Evolutionary conservation across 2,329 filamentous ascomycete species (phyloP).

Genomic region (Myriangium duriaei): DNA sequence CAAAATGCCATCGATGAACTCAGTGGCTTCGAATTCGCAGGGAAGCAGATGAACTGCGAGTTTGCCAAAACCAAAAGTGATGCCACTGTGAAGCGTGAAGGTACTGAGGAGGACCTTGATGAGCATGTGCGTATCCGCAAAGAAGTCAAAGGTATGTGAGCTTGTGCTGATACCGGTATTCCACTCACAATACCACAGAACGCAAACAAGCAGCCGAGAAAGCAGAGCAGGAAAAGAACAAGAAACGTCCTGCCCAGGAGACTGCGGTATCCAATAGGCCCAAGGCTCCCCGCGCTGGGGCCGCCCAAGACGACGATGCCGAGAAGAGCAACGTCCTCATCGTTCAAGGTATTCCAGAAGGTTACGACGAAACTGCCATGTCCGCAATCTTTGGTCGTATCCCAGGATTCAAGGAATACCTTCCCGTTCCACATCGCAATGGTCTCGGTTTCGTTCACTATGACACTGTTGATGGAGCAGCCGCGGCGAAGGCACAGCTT

Average conservation of each 20-base stretch:
- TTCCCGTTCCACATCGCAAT: constrained; percentile 71
- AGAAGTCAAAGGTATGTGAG: constrained; percentile 69
- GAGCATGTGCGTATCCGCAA: constrained; percentile 70
- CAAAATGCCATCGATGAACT: constrained; percentile 72
- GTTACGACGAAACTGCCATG: constrained; percentile 69
- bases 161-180: constrained; percentile 1
- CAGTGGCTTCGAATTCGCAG: constrained; percentile 85
- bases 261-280: constrained; percentile 29
- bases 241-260: constrained; percentile 49
- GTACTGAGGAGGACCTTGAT: constrained; percentile 72
- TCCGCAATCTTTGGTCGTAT: constrained; percentile 75
- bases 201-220: constrained; percentile 73
- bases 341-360: constrained; percentile 80
- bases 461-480: constrained; percentile 77
- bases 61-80: constrained; percentile 77
- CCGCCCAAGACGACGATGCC: constrained; percentile 93
- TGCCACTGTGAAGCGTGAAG: constrained; percentile 64
- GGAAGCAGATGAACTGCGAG: constrained; percentile 76
- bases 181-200: constrained; percentile 32
- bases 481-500: constrained; percentile 86
- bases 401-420: constrained; percentile 87
- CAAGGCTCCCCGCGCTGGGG: constrained; percentile 44
- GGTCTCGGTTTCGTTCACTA: constrained; percentile 97
- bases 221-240: constrained; percentile 63
- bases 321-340: constrained; percentile 96